phyloP scores from a whole-genome alignment of 2,329 filamentous ascomycete genomes.

The Beauveria rudraprayagi region DNA sequence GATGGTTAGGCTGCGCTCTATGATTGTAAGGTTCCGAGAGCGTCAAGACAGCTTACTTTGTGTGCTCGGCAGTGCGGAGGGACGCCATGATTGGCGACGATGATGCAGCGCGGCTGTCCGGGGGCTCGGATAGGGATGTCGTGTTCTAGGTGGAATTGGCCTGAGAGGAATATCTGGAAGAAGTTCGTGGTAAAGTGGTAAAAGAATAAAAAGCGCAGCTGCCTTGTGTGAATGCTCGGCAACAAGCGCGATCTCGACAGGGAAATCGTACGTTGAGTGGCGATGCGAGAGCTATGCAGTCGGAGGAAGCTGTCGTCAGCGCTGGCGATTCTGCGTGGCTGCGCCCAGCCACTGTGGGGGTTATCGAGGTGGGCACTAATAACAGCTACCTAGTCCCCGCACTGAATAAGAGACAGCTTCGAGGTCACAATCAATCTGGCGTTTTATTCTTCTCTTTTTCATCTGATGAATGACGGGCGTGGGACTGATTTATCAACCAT shows the following conservation, averaged over 20 bases:
- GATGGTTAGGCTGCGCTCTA: too few species aligned
- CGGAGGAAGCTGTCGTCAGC: constrained; percentile 15
- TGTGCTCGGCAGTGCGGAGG: constrained; percentile 12
- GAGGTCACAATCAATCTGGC: too few species aligned
- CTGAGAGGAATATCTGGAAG: background rate
- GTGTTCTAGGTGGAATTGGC: background rate
- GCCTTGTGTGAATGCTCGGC: background rate
- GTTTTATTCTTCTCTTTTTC: too few species aligned
- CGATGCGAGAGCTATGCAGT: constrained; percentile 1
- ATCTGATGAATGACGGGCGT: too few species aligned
- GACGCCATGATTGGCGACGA: constrained; percentile 9
- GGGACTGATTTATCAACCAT: too few species aligned
- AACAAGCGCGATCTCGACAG: background rate
- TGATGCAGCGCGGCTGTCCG: constrained; percentile 5
- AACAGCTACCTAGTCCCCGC: background rate
- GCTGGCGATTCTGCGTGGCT: constrained; percentile 11
- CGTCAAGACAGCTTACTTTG: constrained; percentile 3
- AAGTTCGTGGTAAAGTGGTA: background rate
- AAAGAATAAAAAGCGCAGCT: background rate
- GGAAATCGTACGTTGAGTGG: background rate
- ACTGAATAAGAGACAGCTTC: background rate
- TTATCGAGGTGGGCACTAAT: background rate
- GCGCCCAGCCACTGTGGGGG: constrained; percentile 9
- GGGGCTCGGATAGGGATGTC: constrained; percentile 8
- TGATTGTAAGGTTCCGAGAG: background rate